These are phyloP conservation scores for Hansenula anomala DNA, from an alignment of 1,139 yeast genomes.

Conservation along the genomic window DNA sequence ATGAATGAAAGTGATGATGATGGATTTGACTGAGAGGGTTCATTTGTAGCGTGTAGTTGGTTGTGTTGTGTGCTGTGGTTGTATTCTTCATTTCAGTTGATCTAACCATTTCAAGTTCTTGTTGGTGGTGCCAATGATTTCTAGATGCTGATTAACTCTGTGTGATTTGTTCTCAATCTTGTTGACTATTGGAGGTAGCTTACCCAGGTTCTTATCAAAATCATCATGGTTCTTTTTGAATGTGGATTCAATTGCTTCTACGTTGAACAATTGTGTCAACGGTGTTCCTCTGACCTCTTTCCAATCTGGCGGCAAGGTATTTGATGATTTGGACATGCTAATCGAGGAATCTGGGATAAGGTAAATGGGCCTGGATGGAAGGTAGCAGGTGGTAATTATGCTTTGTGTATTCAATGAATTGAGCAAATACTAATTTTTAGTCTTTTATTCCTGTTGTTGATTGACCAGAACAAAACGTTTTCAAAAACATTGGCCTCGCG, in stretches of 20 bases:
- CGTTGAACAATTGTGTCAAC: not conserved
- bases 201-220: not conserved
- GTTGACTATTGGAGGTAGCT: not conserved
- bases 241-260: not conserved
- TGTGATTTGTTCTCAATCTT: slow-evolving; percentile 1
- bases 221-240: not conserved
- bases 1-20: too few relatives aligned
- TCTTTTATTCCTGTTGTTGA: too few relatives aligned
- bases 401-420: too few relatives aligned
- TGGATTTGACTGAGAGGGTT: too few relatives aligned
- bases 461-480: too few relatives aligned
- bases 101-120: slow-evolving; percentile 1
- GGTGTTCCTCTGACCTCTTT: not conserved
- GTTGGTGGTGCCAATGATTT: not conserved
- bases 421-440: too few relatives aligned
- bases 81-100: not conserved
- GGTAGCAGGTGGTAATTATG: too few relatives aligned
- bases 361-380: too few relatives aligned
- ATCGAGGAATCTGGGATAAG: too few relatives aligned
- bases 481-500: too few relatives aligned
- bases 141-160: not conserved
- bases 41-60: too few relatives aligned
- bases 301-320: not conserved
- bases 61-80: too few relatives aligned
- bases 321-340: not conserved